Percentiles rank a stretch among this genome's conserved stretches.
These are phyloP conservation scores for Gracilaria domingensis DNA, from an alignment of 23 red algal species.

Conservation along the genomic window DNA sequence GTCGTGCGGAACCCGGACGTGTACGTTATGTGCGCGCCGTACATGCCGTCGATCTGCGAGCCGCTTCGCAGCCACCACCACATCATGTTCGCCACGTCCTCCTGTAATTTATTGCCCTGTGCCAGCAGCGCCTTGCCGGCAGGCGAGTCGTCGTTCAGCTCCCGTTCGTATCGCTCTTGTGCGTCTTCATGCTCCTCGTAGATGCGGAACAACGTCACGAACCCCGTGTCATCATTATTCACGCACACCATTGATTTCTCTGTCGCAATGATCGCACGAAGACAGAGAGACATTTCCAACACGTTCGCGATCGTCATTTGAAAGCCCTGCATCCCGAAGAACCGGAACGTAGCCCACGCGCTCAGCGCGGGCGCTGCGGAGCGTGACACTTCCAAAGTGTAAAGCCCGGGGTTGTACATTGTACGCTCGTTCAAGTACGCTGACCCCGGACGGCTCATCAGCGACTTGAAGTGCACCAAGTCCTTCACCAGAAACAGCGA, in stretches of 20 bases:
- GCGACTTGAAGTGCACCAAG: constrained; percentile 16
- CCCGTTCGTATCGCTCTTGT: constrained; percentile 18
- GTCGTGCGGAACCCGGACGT: constrained; percentile 62
- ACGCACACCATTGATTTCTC: constrained; percentile 42
- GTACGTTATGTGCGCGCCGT: constrained; percentile 35
- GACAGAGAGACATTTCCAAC: constrained; percentile 42
- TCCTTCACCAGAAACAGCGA: constrained; percentile 47
- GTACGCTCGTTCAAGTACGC: constrained; percentile 61
- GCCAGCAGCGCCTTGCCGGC: not conserved
- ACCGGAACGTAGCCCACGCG: constrained; percentile 55
- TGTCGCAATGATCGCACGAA: constrained; percentile 11
- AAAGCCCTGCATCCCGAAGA: constrained; percentile 53
- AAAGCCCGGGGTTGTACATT: constrained; percentile 53
- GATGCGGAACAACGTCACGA: constrained; percentile 61
- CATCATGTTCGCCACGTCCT: constrained; percentile 33
- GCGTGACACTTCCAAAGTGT: constrained; percentile 57
- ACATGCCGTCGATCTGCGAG: constrained; percentile 40
- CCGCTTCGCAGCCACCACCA: constrained; percentile 43
- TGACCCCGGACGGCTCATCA: constrained; percentile 36
- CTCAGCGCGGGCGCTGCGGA: constrained; percentile 39
- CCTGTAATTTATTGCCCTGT: constrained; percentile 23
- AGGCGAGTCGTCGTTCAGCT: not conserved
- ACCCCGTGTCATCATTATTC: constrained; percentile 36
- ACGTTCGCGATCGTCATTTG: constrained; percentile 30
- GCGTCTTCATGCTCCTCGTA: constrained; percentile 36